These are phyloP conservation scores for Solanum acaule DNA, from an alignment of 257 asterid genomes.

Conservation along the genomic window DNA sequence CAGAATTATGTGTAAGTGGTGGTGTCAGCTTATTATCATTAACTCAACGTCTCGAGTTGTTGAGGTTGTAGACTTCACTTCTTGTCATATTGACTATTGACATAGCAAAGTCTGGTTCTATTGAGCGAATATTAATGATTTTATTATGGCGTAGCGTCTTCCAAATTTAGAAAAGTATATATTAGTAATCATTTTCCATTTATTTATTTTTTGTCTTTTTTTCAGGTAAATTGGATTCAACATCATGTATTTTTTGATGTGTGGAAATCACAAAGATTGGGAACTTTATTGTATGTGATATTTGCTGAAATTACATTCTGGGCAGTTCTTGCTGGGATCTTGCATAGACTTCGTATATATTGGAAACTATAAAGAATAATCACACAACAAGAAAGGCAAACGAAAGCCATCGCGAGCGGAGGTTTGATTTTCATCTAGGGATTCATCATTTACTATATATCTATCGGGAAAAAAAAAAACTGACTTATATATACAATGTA, in stretches of 20 bases:
- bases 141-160: not conserved
- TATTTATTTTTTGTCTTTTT: not conserved
- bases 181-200: not conserved
- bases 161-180: not conserved
- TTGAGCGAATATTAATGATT: not conserved
- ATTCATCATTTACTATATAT: not conserved
- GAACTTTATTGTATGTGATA: slow-evolving; percentile 61
- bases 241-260: slow-evolving; percentile 58
- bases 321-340: slow-evolving; percentile 63
- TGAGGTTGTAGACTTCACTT: not conserved
- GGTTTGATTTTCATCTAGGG: not conserved
- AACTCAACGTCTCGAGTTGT: not conserved
- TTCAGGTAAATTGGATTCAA: slow-evolving; percentile 79
- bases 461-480: too few species aligned
- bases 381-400: not conserved
- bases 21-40: not conserved
- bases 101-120: not conserved
- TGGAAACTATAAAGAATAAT: slow-evolving; percentile 48
- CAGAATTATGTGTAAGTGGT: not conserved
- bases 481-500: not conserved
- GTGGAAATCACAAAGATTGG: slow-evolving; percentile 73
- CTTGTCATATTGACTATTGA: not conserved
- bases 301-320: slow-evolving; percentile 85
- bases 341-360: slow-evolving; percentile 58
- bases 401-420: not conserved